Percentiles rank a stretch among this genome's conserved stretches.
Conservation (phyloP, 345 rosid species). For the Citrus sp. region DNA sequence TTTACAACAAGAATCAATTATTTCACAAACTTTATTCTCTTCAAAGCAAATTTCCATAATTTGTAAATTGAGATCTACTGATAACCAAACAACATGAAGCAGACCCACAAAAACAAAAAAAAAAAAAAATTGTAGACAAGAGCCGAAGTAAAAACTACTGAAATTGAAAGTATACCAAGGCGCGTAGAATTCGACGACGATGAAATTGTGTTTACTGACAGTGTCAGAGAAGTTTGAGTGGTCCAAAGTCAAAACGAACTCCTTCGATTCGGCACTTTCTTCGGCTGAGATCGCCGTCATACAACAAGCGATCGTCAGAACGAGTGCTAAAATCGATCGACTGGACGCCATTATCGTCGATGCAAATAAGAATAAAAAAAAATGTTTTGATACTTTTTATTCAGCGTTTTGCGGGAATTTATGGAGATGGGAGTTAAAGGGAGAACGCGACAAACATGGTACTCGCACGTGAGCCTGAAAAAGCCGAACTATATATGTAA, state of each 20-base stretch:
- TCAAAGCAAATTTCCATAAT: neutral
- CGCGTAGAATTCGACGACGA: slow-evolving; percentile 97
- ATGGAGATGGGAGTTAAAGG: slow-evolving; percentile 2
- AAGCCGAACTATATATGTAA: neutral
- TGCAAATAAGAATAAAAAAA: too few relatives aligned
- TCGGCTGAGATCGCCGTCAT: slow-evolving; percentile 37
- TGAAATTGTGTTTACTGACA: slow-evolving; percentile 68
- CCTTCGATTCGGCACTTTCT: slow-evolving; percentile 46
- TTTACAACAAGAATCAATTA: too few relatives aligned
- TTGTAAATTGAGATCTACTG: slow-evolving; percentile 5
- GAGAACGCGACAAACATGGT: slow-evolving; percentile 10
- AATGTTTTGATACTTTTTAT: neutral
- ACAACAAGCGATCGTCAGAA: slow-evolving; percentile 19
- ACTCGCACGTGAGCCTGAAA: slow-evolving; percentile 5
- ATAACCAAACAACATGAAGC: neutral
- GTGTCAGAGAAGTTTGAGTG: slow-evolving; percentile 84
- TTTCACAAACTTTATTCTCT: neutral
- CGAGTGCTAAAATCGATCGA: slow-evolving; percentile 27
- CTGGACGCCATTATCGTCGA: slow-evolving; percentile 34
- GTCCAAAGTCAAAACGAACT: slow-evolving; percentile 80
- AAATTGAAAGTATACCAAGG: slow-evolving; percentile 55
- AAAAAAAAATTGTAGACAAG: neutral
- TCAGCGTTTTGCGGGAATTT: neutral
- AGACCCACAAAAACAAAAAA: neutral
- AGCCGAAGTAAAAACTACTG: neutral